Evolutionary conservation across 805 yeast genomes (phyloP).

Genomic region (Brettanomyces naardenensis): DNA sequence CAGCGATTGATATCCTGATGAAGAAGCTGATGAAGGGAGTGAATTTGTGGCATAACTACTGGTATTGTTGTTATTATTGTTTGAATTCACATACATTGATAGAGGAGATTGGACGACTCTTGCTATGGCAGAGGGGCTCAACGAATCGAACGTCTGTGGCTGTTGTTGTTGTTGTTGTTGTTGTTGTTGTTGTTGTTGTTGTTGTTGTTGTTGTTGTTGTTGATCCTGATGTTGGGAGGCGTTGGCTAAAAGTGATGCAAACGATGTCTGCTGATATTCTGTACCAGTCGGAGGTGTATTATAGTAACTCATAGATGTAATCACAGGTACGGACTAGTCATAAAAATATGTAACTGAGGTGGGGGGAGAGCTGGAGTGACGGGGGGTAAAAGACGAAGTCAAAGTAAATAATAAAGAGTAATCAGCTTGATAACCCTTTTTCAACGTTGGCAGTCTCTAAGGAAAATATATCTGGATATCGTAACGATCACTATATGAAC

Average conservation of each 20-base stretch:
- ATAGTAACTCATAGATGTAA: slow-evolving; percentile 1
- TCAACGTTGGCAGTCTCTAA: too few relatives aligned
- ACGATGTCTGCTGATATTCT: not conserved
- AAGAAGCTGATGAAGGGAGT: slow-evolving; percentile 4
- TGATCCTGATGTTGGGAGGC: not conserved
- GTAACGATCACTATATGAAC: too few relatives aligned
- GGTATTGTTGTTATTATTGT: not conserved
- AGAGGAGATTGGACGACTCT: not conserved
- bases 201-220: slow-evolving; percentile 1
- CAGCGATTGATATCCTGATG: slow-evolving; percentile 15
- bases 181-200: not conserved
- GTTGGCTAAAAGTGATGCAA: slow-evolving; percentile 1
- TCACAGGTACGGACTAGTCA: not conserved
- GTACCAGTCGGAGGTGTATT: not conserved
- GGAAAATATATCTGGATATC: too few relatives aligned
- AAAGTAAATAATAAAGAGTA: not conserved
- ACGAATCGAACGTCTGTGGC: not conserved
- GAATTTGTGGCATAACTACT: not conserved
- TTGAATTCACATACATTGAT: too few relatives aligned
- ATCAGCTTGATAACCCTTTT: not conserved
- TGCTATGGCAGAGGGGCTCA: not conserved
- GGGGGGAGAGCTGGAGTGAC: too few relatives aligned
- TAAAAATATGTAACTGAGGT: not conserved
- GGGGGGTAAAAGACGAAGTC: too few relatives aligned
- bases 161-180: not conserved